These are phyloP conservation scores for Arxiozyma slooffiae DNA, from an alignment of 1,139 yeast genomes.

Conservation along the genomic window DNA sequence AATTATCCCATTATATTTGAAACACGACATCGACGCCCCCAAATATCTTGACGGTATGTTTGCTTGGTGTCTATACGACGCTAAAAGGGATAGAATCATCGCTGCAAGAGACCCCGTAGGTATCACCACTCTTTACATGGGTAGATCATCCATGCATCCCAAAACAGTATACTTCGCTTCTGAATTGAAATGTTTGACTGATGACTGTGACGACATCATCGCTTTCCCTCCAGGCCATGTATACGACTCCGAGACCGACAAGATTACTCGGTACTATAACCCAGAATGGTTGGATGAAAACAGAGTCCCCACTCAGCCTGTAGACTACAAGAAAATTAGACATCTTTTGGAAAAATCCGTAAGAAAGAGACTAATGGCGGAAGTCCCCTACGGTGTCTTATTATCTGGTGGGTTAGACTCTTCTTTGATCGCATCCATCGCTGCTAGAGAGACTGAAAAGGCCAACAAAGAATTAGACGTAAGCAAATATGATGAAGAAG, in stretches of 20 bases:
- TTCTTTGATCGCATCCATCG: slow-evolving; percentile 90
- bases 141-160: slow-evolving; percentile 62
- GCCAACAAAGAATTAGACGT: slow-evolving; percentile 44
- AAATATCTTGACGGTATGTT: slow-evolving; percentile 95
- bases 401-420: slow-evolving; percentile 96
- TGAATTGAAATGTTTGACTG: slow-evolving; percentile 85
- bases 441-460: slow-evolving; percentile 85
- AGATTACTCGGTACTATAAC: slow-evolving; percentile 73
- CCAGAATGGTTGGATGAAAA: slow-evolving; percentile 91
- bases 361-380: slow-evolving; percentile 98
- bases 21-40: slow-evolving; percentile 85
- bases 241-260: slow-evolving; percentile 82
- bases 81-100: slow-evolving; percentile 68
- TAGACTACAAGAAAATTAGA: slow-evolving; percentile 63
- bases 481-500: slow-evolving; percentile 35
- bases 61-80: slow-evolving; percentile 87
- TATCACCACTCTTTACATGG: slow-evolving; percentile 92
- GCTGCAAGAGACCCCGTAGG: slow-evolving; percentile 99
- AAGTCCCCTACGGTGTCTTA: slow-evolving; percentile 95
- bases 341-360: slow-evolving; percentile 85
- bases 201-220: slow-evolving; percentile 82
- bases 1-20: slow-evolving; percentile 81
- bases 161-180: slow-evolving; percentile 81
- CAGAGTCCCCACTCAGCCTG: slow-evolving; percentile 62
- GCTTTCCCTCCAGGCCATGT: slow-evolving; percentile 99